A percentile compares a stretch with the other conserved stretches of the same genome.
These are phyloP conservation scores for Nemania bipapillata DNA, from an alignment of 2,329 filamentous ascomycete genomes.

Conservation along the genomic window DNA sequence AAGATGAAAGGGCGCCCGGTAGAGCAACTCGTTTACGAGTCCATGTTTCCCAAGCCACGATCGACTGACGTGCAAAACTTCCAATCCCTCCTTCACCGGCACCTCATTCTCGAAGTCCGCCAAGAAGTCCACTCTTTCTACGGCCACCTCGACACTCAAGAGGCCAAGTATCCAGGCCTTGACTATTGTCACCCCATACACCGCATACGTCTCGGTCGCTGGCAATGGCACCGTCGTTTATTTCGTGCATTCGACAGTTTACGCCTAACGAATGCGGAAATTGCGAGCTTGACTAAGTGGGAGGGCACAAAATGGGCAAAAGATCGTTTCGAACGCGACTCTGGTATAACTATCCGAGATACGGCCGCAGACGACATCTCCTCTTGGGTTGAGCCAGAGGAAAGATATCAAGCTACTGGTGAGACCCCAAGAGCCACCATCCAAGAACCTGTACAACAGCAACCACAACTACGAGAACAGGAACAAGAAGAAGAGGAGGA, in stretches of 20 bases:
- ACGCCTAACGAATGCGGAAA: constrained; percentile 74
- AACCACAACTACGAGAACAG: constrained; percentile 15
- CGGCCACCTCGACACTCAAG: constrained; percentile 79
- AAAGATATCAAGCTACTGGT: constrained; percentile 44
- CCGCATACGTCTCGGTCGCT: constrained; percentile 79
- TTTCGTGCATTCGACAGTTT: constrained; percentile 80
- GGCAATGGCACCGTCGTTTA: constrained; percentile 78
- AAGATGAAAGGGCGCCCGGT: constrained; percentile 77
- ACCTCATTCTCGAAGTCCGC: constrained; percentile 79
- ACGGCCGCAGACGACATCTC: constrained; percentile 76
- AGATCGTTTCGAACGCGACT: constrained; percentile 80
- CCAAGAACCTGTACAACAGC: constrained; percentile 49
- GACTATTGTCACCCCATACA: constrained; percentile 80
- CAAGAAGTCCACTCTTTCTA: constrained; percentile 83
- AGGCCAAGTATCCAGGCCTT: constrained; percentile 83
- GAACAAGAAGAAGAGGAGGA: constrained; percentile 13
- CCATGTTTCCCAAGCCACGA: constrained; percentile 76
- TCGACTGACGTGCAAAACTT: constrained; percentile 77
- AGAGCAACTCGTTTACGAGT: constrained; percentile 77
- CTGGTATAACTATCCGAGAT: constrained; percentile 74
- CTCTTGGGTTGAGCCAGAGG: constrained; percentile 66
- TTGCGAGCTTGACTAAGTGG: constrained; percentile 79
- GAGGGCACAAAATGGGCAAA: constrained; percentile 86
- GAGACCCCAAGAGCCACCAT: constrained; percentile 45
- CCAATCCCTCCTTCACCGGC: constrained; percentile 73